phyloP scores from a whole-genome alignment of 352 stramenopile genomes.

The Phytopythium boreale region DNA sequence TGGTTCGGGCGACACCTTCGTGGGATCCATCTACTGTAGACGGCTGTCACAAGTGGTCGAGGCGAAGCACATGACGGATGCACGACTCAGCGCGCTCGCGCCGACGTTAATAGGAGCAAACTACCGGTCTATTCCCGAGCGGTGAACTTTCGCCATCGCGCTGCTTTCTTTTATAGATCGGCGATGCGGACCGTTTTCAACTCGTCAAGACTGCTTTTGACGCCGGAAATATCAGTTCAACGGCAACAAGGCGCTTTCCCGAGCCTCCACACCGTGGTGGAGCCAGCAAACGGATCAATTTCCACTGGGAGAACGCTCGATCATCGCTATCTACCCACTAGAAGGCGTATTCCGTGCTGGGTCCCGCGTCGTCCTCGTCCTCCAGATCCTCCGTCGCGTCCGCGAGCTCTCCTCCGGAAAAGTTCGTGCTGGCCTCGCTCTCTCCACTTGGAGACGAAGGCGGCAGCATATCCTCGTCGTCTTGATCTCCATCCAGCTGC shows the following conservation, averaged over 20 bases:
- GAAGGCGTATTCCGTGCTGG: constrained; percentile 15
- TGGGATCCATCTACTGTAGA: background rate
- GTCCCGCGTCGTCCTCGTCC: background rate
- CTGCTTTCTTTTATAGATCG: background rate
- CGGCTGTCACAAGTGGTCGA: background rate
- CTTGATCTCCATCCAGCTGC: constrained; percentile 12
- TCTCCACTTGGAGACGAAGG: constrained; percentile 6
- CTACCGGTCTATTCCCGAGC: background rate
- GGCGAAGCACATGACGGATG: background rate
- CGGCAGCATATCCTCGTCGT: constrained; percentile 20
- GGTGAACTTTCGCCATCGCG: background rate
- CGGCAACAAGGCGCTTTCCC: no score
- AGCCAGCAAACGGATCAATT: no score
- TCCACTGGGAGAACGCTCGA: background rate
- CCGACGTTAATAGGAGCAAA: background rate
- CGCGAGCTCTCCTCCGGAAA: background rate
- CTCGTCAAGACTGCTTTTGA: background rate
- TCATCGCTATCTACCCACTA: constrained; percentile 1
- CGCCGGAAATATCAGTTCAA: background rate
- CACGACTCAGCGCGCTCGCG: no score
- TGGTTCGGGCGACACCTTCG: background rate
- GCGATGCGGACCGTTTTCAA: background rate
- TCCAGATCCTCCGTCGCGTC: background rate
- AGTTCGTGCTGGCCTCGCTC: constrained; percentile 7
- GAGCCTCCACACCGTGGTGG: no score